Base-by-base conservation (phyloP, 257 asterid genomes). In the Scutellaria galericulata region DNA sequence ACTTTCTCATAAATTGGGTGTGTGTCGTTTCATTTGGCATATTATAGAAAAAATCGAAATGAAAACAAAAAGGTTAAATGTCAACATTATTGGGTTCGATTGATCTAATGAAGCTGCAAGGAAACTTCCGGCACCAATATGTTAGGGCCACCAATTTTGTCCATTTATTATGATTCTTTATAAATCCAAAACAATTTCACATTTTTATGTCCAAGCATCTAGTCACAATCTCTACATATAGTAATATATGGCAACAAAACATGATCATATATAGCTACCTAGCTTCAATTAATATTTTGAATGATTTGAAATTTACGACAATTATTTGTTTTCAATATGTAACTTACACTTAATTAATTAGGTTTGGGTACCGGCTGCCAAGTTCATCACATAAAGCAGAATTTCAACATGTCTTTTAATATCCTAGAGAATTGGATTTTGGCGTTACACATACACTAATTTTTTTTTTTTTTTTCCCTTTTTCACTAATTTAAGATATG, bases 61-160 rank as follows among this genome's bases (percentile, higher is more conserved):
- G 0, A 27, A 9, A 57, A 27, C 5, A 27, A 57, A 57, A 57
- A 7, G 45, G 52, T 7, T n/a, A 3, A 5, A 14, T 35, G 46
- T 52, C 60, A 68, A 46, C 15, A 75, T 67, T 70, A 77, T 79
- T 79, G 78, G 6, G 67, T 73, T 64, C 78, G n/a, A 66, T 24
- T 31, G 5, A 31, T 63, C 56, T 7, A 0, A 61, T 53, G 86
- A 82, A 82, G 56, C 40, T 75, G 70, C 85, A n/a, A 68, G 53
- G 87, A 83, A 80, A 56, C 44, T 83, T 83, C 85, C 74, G 48
- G 6, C 15, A 9, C 58, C 67, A 62, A 44, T 59, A 63, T 6
- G 10, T 18, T 20, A 42, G 83, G 77, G 20, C 85, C 87, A 72
- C 75, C 57, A 2, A 27, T 53, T 80, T 80, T 78, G 85, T 74